Percentiles rank a stretch among this genome's conserved stretches.
Conservation (phyloP, 2,329 filamentous ascomycete genomes). For the Ceratocystis lukuohia region DNA sequence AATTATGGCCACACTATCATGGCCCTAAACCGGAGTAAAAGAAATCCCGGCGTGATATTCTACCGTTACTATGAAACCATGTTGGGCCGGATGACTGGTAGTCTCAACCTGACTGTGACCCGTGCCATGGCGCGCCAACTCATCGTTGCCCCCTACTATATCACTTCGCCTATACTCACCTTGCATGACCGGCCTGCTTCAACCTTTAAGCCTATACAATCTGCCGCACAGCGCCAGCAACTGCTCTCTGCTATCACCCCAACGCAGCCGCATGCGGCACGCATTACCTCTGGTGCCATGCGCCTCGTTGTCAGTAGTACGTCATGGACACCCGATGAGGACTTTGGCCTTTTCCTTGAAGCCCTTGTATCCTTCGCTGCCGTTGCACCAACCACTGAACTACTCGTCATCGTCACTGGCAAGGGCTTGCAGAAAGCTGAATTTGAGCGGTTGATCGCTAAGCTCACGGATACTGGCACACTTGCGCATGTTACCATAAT, state of each 20-base stretch:
- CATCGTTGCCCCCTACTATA: slow-evolving; percentile 45
- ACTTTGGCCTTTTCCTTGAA: slow-evolving; percentile 77
- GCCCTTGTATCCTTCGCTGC: slow-evolving; percentile 63
- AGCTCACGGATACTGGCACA: slow-evolving; percentile 46
- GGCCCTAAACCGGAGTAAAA: slow-evolving; percentile 41
- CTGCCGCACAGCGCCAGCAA: slow-evolving; percentile 32
- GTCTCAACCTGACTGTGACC: slow-evolving; percentile 75
- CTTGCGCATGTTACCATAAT: slow-evolving; percentile 57
- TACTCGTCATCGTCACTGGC: slow-evolving; percentile 88
- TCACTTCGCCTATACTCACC: slow-evolving; percentile 52
- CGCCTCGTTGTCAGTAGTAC: slow-evolving; percentile 81
- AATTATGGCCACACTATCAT: slow-evolving; percentile 97
- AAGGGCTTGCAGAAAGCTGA: slow-evolving; percentile 73
- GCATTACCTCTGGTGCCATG: slow-evolving; percentile 44
- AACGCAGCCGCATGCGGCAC: slow-evolving; percentile 44
- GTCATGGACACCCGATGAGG: slow-evolving; percentile 94
- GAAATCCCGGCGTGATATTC: slow-evolving; percentile 62
- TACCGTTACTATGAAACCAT: slow-evolving; percentile 65
- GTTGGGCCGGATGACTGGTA: slow-evolving; percentile 53
- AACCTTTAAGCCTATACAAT: slow-evolving; percentile 60
- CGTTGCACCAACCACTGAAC: slow-evolving; percentile 31
- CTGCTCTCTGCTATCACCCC: slow-evolving; percentile 56
- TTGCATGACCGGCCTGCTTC: slow-evolving; percentile 77
- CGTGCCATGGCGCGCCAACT: slow-evolving; percentile 73
- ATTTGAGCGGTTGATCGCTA: slow-evolving; percentile 54